A percentile compares a stretch with the other conserved stretches of the same genome.
Evolutionary conservation across 1,284 basidiomycete genomes (phyloP).

Genomic region (Cutaneotrichosporon cutaneum): DNA sequence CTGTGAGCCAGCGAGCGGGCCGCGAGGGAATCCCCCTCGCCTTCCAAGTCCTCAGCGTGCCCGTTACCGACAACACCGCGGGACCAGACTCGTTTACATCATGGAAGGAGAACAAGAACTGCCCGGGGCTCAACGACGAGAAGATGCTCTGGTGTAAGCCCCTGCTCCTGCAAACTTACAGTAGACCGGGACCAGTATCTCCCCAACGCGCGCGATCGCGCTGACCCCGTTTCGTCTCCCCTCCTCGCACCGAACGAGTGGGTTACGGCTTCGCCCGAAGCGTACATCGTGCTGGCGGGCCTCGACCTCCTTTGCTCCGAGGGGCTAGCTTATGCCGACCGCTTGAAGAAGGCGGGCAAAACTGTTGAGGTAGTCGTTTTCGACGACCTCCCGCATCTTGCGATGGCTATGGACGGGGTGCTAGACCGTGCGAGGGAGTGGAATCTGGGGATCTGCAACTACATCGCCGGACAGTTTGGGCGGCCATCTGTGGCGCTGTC

Average conservation of each 20-base stretch:
- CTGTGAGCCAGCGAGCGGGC: neutral
- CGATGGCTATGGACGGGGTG: neutral
- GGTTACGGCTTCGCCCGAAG: neutral
- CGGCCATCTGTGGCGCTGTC: neutral
- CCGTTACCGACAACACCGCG: neutral
- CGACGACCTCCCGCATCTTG: neutral
- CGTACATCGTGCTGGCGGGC: neutral
- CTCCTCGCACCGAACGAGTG: neutral
- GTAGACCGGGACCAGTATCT: neutral
- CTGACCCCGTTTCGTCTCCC: neutral
- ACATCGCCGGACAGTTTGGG: neutral
- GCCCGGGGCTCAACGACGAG: neutral
- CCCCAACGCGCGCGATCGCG: neutral
- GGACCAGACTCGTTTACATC: neutral
- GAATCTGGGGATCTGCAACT: neutral
- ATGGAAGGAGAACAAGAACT: neutral
- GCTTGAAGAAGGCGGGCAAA: neutral
- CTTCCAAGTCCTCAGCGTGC: neutral
- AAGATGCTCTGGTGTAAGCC: conserved; percentile 2
- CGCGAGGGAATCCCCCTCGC: neutral
- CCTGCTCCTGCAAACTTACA: neutral
- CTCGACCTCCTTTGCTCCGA: neutral
- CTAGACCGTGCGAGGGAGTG: neutral
- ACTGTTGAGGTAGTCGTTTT: neutral
- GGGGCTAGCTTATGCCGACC: neutral